Evolutionary conservation across 2,329 filamentous ascomycete species (phyloP), one percentile per base, ranked within the genome.

Genomic region (Elsinoe ampelina): DNA sequence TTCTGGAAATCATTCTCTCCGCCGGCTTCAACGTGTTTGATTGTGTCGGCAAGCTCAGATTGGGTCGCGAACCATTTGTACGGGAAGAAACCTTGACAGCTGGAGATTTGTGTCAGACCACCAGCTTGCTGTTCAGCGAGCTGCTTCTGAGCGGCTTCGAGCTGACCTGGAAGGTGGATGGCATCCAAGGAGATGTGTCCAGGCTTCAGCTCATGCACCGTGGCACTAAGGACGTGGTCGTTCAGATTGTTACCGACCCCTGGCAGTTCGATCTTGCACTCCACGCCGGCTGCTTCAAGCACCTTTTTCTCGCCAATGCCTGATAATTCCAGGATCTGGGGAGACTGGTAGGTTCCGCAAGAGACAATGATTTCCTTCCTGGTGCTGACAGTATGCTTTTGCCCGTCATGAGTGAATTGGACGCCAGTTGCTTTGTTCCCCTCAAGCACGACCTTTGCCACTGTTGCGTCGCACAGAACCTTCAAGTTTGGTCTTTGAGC

Each of bases 281-380:
- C 59, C n/a, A 79, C 71, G 0, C 73, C 71, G 1, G 70, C 72
- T 3, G 66, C 64, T 8, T 68, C 61, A 3, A 78, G 67, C 1
- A 77, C 61, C 0, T 69, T 61, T 1, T 68, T 66, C 48, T 72
- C 69, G 2, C 81, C 82, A 22, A 84, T 72, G 0, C 81, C 81
- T 0, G 80, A 83, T 1, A 83, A 69, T 58, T 84, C 80, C 13
- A 78, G 73, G 12, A 80, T 68, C 65, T 76, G 79, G 2, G 75
- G 82, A n/a, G 77, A 81, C 63, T 76, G 74, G 30, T 78, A 68
- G 19, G 72, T 76, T 0, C 82, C 82, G 0, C 80, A 80, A 3
- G 75, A 75, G 1, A 85, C 64, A 34, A 86, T 75, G 10, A 83
- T 72, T 61, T 84, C 81, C 57, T 64, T 63, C 5, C 58, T 59